Evolutionary conservation across 495 filamentous ascomycete genomes (phyloP), one percentile per base, ranked within the genome.

Genomic region (Durotheca rogersii): DNA sequence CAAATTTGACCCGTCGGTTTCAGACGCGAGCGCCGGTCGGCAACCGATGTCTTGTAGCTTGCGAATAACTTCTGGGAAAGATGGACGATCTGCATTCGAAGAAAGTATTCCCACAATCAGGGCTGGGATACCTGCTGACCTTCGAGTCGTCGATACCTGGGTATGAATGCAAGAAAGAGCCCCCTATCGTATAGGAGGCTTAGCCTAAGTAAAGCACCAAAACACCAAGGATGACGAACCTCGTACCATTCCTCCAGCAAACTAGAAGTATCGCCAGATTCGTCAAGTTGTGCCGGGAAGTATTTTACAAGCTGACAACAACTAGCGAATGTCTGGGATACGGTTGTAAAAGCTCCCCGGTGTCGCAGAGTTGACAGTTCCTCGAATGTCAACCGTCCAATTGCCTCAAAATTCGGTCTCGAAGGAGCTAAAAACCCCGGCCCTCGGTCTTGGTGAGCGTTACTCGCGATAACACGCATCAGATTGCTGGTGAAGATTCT

Each of bases 321-420:
- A 12, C 75, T 77, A 1, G 84, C 75, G 60, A 96, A 97, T 0
- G 90, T 94, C 42, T 87, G 84, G 4, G 93, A 86, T 2, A 96
- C 92, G 4, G 90, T 90, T 0, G 90, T 91, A 62, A 97, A 97
- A 12, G 93, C 93, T 40, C 93, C 93, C 48, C 93, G 78, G 65
- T 98, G 93, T 9, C 93, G 81, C 37, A 97, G 77, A 32, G 82
- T 84, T 0, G 88, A 81, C 2, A 98, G 74, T 64, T 97, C 89
- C 16, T 77, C 79, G 58, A 96, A 93, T 33, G 85, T 82, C 0
- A 90, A 67, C 14, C 77, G 68, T 14, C 90, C 90, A 12, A 90
- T 81, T 0, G 67, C 44, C 21, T 70, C 62, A 45, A 86, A 80
- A n/a, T 77, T 61, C 10, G 67, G 58, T 4, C 50, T 41, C 3